These are phyloP conservation scores for Metarhizium brunneum DNA, from an alignment of 2,329 filamentous ascomycete species.

Conservation along the genomic window DNA sequence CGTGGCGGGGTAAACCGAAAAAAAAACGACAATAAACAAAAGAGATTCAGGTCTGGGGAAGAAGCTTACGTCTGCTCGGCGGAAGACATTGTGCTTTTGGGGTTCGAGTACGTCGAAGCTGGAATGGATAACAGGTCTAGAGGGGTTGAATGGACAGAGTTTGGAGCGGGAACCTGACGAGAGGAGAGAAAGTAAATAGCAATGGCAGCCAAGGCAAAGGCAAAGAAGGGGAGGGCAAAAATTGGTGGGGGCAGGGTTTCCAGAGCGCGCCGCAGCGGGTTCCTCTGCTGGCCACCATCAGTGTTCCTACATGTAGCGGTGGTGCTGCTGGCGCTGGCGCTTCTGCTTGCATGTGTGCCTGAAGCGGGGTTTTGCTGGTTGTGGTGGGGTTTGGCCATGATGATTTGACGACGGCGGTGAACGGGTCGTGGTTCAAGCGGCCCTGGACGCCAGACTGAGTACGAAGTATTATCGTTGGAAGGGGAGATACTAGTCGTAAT, in stretches of 20 bases:
- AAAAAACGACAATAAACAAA: neutral
- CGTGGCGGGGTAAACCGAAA: conserved; percentile 22
- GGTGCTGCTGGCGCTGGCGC: neutral
- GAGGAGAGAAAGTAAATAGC: conserved; percentile 16
- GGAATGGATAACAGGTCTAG: conserved; percentile 17
- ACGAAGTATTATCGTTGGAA: too few relatives aligned
- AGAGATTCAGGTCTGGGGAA: neutral
- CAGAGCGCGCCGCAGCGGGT: conserved; percentile 21
- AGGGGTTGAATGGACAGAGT: conserved; percentile 18
- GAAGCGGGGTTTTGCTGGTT: conserved; percentile 6
- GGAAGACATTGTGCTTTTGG: conserved; percentile 53
- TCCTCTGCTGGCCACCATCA: neutral
- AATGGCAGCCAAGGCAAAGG: conserved; percentile 26
- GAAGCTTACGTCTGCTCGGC: conserved; percentile 75
- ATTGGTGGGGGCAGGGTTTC: conserved; percentile 35
- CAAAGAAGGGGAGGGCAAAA: conserved; percentile 29
- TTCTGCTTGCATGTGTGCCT: neutral
- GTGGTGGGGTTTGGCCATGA: conserved; percentile 7
- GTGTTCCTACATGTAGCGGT: neutral
- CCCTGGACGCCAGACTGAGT: too few relatives aligned
- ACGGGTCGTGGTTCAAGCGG: neutral
- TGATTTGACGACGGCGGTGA: neutral
- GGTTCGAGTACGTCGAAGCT: conserved; percentile 10
- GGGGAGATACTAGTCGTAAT: neutral
- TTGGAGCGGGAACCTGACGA: conserved; percentile 10